Evolutionary conservation across 2,329 filamentous ascomycete species (phyloP).

Genomic region (Arthroderma sp.): DNA sequence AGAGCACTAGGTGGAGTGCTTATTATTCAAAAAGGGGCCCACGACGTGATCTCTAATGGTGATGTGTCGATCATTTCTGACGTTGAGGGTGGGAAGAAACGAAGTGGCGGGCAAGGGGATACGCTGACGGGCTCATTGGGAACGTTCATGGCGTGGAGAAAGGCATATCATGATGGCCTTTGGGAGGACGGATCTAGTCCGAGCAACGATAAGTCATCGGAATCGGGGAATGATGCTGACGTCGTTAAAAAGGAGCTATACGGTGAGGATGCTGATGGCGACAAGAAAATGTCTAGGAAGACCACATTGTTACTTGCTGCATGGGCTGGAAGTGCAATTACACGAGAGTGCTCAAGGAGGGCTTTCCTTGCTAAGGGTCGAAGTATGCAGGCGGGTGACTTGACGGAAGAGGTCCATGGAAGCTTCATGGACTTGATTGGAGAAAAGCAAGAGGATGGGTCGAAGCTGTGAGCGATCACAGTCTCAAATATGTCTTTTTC

Average conservation of each 20-base stretch:
- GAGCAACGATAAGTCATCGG: slow-evolving; percentile 11
- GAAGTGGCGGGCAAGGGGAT: slow-evolving; percentile 89
- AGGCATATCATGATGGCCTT: slow-evolving; percentile 69
- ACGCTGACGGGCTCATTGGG: slow-evolving; percentile 82
- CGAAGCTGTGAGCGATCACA: slow-evolving; percentile 19
- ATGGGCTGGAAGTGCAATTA: slow-evolving; percentile 77
- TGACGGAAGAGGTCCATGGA: slow-evolving; percentile 78
- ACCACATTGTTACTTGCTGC: slow-evolving; percentile 63
- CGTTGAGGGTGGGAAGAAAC: slow-evolving; percentile 68
- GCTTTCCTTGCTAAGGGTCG: slow-evolving; percentile 79
- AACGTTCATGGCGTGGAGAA: slow-evolving; percentile 78
- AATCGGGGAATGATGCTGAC: slow-evolving; percentile 31
- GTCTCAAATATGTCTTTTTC: not conserved
- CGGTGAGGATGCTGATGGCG: slow-evolving; percentile 30
- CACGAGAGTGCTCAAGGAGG: slow-evolving; percentile 75
- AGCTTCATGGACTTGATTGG: slow-evolving; percentile 74
- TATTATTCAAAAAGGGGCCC: slow-evolving; percentile 75
- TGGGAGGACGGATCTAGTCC: slow-evolving; percentile 48
- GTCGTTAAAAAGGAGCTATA: slow-evolving; percentile 20
- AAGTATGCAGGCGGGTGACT: slow-evolving; percentile 79
- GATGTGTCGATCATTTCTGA: slow-evolving; percentile 63
- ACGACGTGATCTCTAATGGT: slow-evolving; percentile 76
- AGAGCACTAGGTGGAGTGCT: slow-evolving; percentile 74
- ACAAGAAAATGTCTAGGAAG: slow-evolving; percentile 44
- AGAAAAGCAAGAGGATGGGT: slow-evolving; percentile 42